phyloP scores from a whole-genome alignment of 495 filamentous ascomycete genomes.

The Cryomyces antarcticus region DNA sequence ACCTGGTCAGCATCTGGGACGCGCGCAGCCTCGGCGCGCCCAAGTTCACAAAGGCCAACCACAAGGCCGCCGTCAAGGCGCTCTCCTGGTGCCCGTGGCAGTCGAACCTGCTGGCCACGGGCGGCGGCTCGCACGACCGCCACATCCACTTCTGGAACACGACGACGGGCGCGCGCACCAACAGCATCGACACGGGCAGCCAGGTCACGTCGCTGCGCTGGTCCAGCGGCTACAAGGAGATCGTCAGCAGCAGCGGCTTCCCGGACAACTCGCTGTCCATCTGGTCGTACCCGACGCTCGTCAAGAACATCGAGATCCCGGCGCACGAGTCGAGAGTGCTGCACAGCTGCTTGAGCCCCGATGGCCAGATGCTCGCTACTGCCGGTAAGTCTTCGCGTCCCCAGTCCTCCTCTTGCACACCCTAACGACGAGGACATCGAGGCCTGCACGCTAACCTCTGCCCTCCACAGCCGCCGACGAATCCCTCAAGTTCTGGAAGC shows the following conservation, averaged over 20 bases:
- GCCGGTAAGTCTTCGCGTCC: slow-evolving; percentile 16
- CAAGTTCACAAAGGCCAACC: slow-evolving; percentile 98
- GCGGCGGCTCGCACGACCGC: slow-evolving; percentile 86
- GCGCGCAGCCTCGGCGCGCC: slow-evolving; percentile 77
- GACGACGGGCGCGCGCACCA: slow-evolving; percentile 87
- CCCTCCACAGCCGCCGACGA: slow-evolving; percentile 53
- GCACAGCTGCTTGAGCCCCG: slow-evolving; percentile 84
- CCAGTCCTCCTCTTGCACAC: background rate
- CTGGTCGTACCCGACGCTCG: slow-evolving; percentile 93
- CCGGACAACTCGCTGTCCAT: slow-evolving; percentile 97
- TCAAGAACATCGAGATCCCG: slow-evolving; percentile 94
- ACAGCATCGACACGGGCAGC: slow-evolving; percentile 95
- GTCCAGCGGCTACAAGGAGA: slow-evolving; percentile 93
- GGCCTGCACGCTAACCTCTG: slow-evolving; percentile 5
- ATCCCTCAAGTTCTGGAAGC: slow-evolving; percentile 98
- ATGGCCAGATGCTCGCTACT: slow-evolving; percentile 69
- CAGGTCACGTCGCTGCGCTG: slow-evolving; percentile 85
- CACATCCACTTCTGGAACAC: slow-evolving; percentile 99
- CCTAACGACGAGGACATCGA: too few relatives aligned
- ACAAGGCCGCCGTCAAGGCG: slow-evolving; percentile 95
- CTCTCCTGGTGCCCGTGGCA: slow-evolving; percentile 99
- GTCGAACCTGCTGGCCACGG: slow-evolving; percentile 85
- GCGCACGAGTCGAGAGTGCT: slow-evolving; percentile 96
- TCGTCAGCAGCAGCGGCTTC: slow-evolving; percentile 89
- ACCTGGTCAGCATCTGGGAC: slow-evolving; percentile 88